phyloP scores from a whole-genome alignment of 2,329 filamentous ascomycete genomes.

The Trichophyton equinum region DNA sequence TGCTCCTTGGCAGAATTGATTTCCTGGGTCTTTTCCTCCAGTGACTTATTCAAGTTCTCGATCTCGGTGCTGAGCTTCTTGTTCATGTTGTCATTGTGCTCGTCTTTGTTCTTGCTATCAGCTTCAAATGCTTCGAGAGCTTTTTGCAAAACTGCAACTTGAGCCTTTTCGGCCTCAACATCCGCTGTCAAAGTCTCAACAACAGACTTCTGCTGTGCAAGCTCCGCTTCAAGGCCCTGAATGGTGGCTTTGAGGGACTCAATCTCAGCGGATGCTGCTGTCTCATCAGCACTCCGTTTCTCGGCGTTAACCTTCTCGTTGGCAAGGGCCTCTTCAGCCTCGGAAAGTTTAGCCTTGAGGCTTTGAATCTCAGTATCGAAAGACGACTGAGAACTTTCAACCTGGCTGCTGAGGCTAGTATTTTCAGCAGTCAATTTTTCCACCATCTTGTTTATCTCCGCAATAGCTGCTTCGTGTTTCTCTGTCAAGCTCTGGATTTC shows the following conservation, averaged over 20 bases:
- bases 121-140: constrained; percentile 26
- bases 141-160: constrained; percentile 28
- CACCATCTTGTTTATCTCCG: constrained; percentile 9
- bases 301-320: constrained; percentile 12
- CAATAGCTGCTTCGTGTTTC: constrained; percentile 6
- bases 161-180: constrained; percentile 14
- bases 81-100: constrained; percentile 23
- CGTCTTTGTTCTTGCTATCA: constrained; percentile 28
- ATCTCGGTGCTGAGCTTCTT: constrained; percentile 26
- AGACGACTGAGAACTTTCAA: constrained; percentile 6
- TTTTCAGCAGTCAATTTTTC: constrained; percentile 11
- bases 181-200: constrained; percentile 12
- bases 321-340: constrained; percentile 14
- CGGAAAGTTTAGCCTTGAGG: constrained; percentile 16
- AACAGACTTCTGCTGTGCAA: constrained; percentile 9
- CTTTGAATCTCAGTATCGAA: constrained; percentile 11
- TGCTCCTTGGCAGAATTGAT: constrained; percentile 21
- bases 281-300: constrained; percentile 12
- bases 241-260: constrained; percentile 13
- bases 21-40: constrained; percentile 25
- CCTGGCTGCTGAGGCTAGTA: constrained; percentile 6
- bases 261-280: constrained; percentile 11
- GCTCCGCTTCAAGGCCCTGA: constrained; percentile 13
- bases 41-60: constrained; percentile 21
- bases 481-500: constrained; percentile 12